phyloP scores from a whole-genome alignment of 2,329 filamentous ascomycete genomes.

The Zymoseptoria tritici region DNA sequence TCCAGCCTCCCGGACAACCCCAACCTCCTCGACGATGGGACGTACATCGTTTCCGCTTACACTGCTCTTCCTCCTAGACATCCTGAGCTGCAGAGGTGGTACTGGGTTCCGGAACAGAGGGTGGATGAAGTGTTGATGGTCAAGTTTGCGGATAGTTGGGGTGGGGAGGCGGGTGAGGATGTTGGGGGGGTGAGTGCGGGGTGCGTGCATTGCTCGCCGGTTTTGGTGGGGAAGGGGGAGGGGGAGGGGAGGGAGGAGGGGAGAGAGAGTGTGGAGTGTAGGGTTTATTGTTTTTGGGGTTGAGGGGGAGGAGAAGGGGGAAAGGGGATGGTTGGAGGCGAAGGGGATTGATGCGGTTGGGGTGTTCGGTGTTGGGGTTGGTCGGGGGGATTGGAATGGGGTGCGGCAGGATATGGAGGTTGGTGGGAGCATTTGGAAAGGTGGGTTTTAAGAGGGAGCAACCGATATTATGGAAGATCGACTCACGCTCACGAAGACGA shows the following conservation, averaged over 20 bases:
- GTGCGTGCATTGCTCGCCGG: conserved; percentile 12
- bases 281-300: conserved; percentile 16
- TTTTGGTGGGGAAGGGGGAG: conserved; percentile 7
- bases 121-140: conserved; percentile 14
- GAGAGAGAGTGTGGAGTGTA: conserved; percentile 11
- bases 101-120: conserved; percentile 14
- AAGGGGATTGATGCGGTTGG: no score
- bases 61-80: conserved; percentile 6
- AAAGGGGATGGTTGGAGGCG: no score
- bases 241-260: neutral
- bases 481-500: no score
- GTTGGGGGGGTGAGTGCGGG: conserved; percentile 5
- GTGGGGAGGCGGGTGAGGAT: neutral
- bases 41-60: conserved; percentile 11
- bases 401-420: no score
- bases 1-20: neutral
- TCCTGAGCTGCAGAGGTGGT: conserved; percentile 13
- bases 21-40: conserved; percentile 3
- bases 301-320: no score
- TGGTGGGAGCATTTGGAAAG: no score
- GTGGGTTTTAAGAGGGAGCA: no score
- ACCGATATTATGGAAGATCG: no score
- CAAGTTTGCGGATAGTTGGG: conserved; percentile 14
- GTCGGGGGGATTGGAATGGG: no score
- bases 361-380: no score